These are phyloP conservation scores for Puccinia novopanici DNA, from an alignment of 1,284 basidiomycete genomes.

Conservation along the genomic window DNA sequence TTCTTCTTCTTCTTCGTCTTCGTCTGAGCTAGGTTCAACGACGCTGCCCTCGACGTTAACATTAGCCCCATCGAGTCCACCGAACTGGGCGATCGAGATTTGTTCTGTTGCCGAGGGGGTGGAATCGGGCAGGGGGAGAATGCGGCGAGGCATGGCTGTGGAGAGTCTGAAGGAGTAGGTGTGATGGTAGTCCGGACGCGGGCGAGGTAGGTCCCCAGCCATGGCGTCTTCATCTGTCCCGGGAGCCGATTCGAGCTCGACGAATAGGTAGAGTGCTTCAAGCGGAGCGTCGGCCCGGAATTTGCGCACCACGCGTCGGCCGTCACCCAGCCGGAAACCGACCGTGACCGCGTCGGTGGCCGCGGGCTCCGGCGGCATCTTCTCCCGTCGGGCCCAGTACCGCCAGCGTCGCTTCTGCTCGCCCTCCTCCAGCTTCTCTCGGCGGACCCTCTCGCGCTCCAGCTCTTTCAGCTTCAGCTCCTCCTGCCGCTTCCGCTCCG, in stretches of 20 bases:
- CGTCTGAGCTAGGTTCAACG: not conserved
- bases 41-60: conserved; percentile 45
- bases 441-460: not conserved
- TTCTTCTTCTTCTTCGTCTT: conserved; percentile 40
- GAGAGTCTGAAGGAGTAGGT: too few species aligned
- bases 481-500: not conserved
- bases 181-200: too few species aligned
- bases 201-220: not conserved
- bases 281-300: not conserved
- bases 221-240: not conserved
- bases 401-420: conserved; percentile 36
- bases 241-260: conserved; percentile 29
- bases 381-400: conserved; percentile 31
- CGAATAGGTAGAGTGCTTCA: conserved; percentile 36
- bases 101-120: too few species aligned
- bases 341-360: conserved; percentile 12
- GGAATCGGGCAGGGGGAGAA: too few species aligned
- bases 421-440: not conserved
- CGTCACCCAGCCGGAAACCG: conserved; percentile 39
- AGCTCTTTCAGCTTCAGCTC: conserved; percentile 3
- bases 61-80: conserved; percentile 48
- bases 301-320: conserved; percentile 18
- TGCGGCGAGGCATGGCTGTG: too few species aligned
- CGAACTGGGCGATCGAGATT: too few species aligned
- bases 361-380: conserved; percentile 8